Conservation (phyloP, 2,329 filamentous ascomycete species). For the Claviceps sp. region DNA sequence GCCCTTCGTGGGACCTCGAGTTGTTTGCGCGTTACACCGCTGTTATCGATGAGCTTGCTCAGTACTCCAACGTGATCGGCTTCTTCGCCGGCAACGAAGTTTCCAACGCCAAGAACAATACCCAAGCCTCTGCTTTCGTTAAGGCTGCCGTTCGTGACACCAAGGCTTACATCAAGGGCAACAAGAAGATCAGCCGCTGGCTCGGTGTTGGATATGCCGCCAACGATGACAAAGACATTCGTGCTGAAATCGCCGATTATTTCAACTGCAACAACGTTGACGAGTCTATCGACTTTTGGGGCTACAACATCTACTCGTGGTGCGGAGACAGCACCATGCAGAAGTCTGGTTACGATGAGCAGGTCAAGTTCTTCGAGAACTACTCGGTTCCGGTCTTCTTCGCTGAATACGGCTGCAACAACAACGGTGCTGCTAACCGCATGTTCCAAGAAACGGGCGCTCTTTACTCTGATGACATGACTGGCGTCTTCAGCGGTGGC, state of each 20-base stretch:
- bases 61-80: conserved; percentile 84
- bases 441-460: conserved; percentile 74
- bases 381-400: conserved; percentile 97
- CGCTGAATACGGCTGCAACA: conserved; percentile 96
- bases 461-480: conserved; percentile 74
- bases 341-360: conserved; percentile 65
- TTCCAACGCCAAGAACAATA: conserved; percentile 79
- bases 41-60: conserved; percentile 67
- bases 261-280: conserved; percentile 71
- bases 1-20: conserved; percentile 63
- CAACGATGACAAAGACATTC: conserved; percentile 78
- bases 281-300: conserved; percentile 85
- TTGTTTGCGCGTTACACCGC: conserved; percentile 70
- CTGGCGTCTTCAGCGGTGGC: conserved; percentile 77
- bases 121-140: conserved; percentile 79
- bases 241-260: conserved; percentile 72
- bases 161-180: conserved; percentile 81
- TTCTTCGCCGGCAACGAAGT: conserved; percentile 99
- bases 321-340: conserved; percentile 73
- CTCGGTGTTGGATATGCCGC: conserved; percentile 93
- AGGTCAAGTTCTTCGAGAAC: conserved; percentile 73
- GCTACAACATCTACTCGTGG: conserved; percentile 99
- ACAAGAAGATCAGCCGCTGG: conserved; percentile 64
- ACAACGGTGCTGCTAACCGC: conserved; percentile 47
- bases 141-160: conserved; percentile 95